These are phyloP conservation scores for Choiromyces venosus DNA, from an alignment of 495 filamentous ascomycete species.

Conservation along the genomic window DNA sequence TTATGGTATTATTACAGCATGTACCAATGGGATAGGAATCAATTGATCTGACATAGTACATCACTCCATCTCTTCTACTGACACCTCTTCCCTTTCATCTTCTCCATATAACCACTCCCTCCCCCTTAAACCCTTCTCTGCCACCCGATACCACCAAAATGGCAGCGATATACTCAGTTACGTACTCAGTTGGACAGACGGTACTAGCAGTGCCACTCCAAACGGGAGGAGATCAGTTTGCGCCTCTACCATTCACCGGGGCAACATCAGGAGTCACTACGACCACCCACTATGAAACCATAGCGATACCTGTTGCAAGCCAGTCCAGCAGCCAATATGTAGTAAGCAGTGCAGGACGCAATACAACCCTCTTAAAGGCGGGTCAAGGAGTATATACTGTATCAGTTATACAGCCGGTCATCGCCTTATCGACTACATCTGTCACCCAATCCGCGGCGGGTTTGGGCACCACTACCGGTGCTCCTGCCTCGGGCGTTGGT, in stretches of 20 bases:
- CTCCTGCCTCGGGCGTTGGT: too few relatives aligned
- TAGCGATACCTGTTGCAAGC: background rate
- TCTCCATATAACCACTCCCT: background rate
- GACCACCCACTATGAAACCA: background rate
- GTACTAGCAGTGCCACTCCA: too few relatives aligned
- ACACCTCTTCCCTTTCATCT: background rate
- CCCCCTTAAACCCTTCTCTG: background rate
- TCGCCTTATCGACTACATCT: too few relatives aligned
- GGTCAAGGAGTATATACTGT: background rate
- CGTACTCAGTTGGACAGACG: too few relatives aligned
- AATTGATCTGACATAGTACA: background rate
- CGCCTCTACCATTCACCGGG: too few relatives aligned
- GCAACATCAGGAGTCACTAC: too few relatives aligned
- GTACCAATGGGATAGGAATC: background rate
- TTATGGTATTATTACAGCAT: background rate
- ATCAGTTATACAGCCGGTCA: background rate
- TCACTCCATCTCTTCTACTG: background rate
- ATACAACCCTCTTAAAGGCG: background rate
- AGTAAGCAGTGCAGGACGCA: background rate
- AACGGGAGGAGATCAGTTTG: too few relatives aligned
- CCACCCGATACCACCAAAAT: background rate
- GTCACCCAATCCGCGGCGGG: too few relatives aligned
- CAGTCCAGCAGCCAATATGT: background rate
- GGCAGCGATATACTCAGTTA: too few relatives aligned
- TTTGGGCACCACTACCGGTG: too few relatives aligned